Base-by-base conservation (phyloP, 441 rosid genomes). In the Gossypium gossypioides region DNA sequence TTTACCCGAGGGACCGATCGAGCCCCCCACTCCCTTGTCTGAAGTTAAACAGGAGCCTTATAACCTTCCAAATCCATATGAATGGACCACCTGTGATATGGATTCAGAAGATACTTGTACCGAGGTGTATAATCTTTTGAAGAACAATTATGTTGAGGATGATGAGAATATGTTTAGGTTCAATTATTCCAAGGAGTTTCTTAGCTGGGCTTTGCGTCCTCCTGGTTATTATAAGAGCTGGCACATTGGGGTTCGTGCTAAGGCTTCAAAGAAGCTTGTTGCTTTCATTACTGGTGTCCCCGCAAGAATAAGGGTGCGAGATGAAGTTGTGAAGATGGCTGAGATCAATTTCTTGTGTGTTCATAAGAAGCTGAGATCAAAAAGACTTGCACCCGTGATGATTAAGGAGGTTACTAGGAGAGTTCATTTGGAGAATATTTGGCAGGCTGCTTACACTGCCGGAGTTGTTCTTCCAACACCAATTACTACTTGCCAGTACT, bases 371-470 rank as follows among this genome's bases (percentile, higher is more conserved):
- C 97, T 94, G 52, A 86, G 98, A 75, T 87, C 97, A 0, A 91
- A 92, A 85, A 84, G 98, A 44, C 91, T 94, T 1, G 97, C 98
- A 3, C 98, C 98, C 2, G 98, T 94, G 22, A 84, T 94, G 97
- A 94, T 94, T 57, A 94, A 94, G 88, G 98, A 94, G 82, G 94
- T 94, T 4, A 89, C 96, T 1, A 86, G 98, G 75, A 85, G 97
- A 79, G 97, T 94, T 79, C 97, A 89, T 63, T 72, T 89, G 86
- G 97, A 94, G 87, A 87, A 90, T 72, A 87, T 88, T 3, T 94
- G 97, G 97, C 98, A 94, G 75, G 98, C 98, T 0, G 97, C 97
- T 29, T 91, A 94, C 73, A 94, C 98, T 0, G 97, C 98, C 16
- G 97, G 98, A 21, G 96, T 92, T 63, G 81, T 90, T 74, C 92